Conservation (phyloP, 192 early-diverging fungal species). For the Coemansia sp. region DNA sequence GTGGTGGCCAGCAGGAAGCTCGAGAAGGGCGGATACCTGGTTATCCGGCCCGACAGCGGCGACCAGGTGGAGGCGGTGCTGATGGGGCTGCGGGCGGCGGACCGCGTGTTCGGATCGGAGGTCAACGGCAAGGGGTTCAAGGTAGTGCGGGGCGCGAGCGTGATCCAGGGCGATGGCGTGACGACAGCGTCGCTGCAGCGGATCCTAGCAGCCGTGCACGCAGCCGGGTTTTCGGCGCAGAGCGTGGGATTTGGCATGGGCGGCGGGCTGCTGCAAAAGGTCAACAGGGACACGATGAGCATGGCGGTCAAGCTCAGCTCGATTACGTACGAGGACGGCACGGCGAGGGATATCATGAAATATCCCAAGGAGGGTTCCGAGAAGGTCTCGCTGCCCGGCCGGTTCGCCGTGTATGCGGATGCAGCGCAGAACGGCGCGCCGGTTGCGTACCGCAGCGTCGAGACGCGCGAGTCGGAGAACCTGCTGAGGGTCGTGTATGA, state of each 20-base stretch:
- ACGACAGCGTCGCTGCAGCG: slow-evolving; percentile 53
- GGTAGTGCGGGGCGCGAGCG: slow-evolving; percentile 67
- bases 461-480: slow-evolving; percentile 37
- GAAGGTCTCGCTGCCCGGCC: slow-evolving; percentile 81
- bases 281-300: slow-evolving; percentile 86
- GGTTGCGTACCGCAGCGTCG: slow-evolving; percentile 20
- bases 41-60: slow-evolving; percentile 86
- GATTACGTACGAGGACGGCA: slow-evolving; percentile 70
- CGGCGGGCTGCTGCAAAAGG: slow-evolving; percentile 80
- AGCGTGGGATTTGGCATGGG: slow-evolving; percentile 89
- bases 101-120: slow-evolving; percentile 70
- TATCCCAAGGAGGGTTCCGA: slow-evolving; percentile 71
- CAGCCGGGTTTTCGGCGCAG: slow-evolving; percentile 70
- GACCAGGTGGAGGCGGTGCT: slow-evolving; percentile 79
- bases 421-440: slow-evolving; percentile 33
- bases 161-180: slow-evolving; percentile 90
- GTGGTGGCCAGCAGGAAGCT: slow-evolving; percentile 67
- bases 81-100: slow-evolving; percentile 69
- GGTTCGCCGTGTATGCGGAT: slow-evolving; percentile 36
- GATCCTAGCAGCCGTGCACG: slow-evolving; percentile 63
- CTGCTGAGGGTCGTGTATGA: slow-evolving; percentile 68
- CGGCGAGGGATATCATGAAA: slow-evolving; percentile 81
- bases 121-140: slow-evolving; percentile 81
- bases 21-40: slow-evolving; percentile 76
- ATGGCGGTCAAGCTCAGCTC: slow-evolving; percentile 84